Base-by-base conservation (phyloP, 2,329 filamentous ascomycete genomes). In the Colletotrichum cordylinicola region DNA sequence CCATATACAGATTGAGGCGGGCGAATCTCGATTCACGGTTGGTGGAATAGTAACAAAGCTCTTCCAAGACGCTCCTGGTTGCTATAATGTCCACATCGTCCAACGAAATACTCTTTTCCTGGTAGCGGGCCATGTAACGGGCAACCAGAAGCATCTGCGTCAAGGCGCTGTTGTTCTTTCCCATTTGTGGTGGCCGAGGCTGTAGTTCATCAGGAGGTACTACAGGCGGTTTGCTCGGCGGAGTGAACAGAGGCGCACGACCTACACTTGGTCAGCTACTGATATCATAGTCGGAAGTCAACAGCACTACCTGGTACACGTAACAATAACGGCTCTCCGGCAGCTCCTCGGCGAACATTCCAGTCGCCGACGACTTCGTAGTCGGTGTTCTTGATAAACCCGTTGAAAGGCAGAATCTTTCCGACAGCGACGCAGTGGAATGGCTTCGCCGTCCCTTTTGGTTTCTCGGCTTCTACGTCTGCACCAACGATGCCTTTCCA, bases 31-130 rank as follows among this genome's bases (percentile, higher is more conserved):
- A 5, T 27, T 58, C 64, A 43, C 4, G 12, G 0, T 64, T 16
- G 18, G 29, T 48, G 37, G 33, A 52, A 13, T 52, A 72, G 21
- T 48, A 10, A 2, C 74, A 8, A 13, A 75, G 55, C 3, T 52
- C 29, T 12, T 31, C 48, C 8, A 76, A 24, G 33, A 56, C 58
- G 18, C n/a, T 81, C 7, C 82, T 80, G 64, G 82, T 83, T 35
- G 79, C 70, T 6, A 85, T 67, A 6, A 84, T 33, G 37, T 84
- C 82, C 27, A 83, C 67, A 4, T 81, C 70, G 64, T 79, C 74
- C 29, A 84, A 83, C 24, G 69, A 74, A 64, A 77, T 74, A 2
- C 21, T n/a, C 24, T 0, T 80, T 80, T 8, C 77, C 79, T 79
- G 81, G 81, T 18, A 70, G 27, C 6, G n/a, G 43, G n/a, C 43